These are phyloP conservation scores for Sordariomycetes sp. DNA, from an alignment of 2,329 filamentous ascomycete species.

Conservation along the genomic window DNA sequence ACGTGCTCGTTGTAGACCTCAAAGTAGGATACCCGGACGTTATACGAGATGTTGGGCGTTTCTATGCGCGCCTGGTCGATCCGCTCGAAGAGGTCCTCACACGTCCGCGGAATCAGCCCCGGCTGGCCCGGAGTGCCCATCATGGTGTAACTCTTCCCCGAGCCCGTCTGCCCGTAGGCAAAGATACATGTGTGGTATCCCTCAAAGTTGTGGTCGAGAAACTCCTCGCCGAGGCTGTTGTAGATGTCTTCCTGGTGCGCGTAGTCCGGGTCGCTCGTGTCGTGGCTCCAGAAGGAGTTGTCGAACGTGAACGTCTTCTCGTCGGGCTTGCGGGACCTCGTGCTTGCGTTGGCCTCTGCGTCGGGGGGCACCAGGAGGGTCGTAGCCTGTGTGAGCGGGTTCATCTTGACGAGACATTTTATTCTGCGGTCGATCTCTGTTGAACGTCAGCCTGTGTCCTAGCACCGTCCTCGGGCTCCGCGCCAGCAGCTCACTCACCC, in stretches of 20 bases:
- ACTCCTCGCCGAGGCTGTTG: slow-evolving; percentile 87
- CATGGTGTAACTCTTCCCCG: slow-evolving; percentile 96
- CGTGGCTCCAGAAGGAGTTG: slow-evolving; percentile 96
- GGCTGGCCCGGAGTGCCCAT: slow-evolving; percentile 84
- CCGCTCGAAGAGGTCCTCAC: slow-evolving; percentile 88
- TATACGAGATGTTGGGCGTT: slow-evolving; percentile 88
- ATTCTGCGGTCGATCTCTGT: slow-evolving; percentile 72
- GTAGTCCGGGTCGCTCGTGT: slow-evolving; percentile 70
- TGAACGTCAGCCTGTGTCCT: neutral
- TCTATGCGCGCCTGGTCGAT: slow-evolving; percentile 71
- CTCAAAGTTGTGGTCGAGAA: slow-evolving; percentile 97
- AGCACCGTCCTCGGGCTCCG: slow-evolving; percentile 1
- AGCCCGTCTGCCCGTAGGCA: slow-evolving; percentile 94
- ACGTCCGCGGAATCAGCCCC: slow-evolving; percentile 88
- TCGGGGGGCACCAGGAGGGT: slow-evolving; percentile 62
- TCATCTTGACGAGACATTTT: slow-evolving; percentile 84
- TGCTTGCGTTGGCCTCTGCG: slow-evolving; percentile 35
- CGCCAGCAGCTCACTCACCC: slow-evolving; percentile 39
- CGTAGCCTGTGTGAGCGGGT: slow-evolving; percentile 76
- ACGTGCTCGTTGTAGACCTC: slow-evolving; percentile 99
- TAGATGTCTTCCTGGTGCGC: slow-evolving; percentile 90
- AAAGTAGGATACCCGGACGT: slow-evolving; percentile 95
- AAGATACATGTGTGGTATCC: slow-evolving; percentile 99
- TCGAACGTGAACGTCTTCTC: slow-evolving; percentile 94
- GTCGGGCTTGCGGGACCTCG: slow-evolving; percentile 65